Conservation (phyloP, 805 yeast genomes). For the Ogataea siamensis region DNA sequence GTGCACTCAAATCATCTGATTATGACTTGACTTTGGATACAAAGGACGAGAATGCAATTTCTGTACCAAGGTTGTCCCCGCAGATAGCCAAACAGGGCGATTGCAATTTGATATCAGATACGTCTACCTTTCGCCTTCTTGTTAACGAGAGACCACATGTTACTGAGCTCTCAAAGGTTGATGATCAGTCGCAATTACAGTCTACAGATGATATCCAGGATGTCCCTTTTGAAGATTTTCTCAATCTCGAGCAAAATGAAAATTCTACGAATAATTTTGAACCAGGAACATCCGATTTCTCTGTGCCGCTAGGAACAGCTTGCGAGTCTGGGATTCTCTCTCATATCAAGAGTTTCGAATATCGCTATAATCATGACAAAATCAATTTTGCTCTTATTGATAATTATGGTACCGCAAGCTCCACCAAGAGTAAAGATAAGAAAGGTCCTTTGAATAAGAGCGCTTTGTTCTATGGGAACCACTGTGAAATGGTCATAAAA, state of each 20-base stretch:
- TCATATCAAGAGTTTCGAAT: conserved; percentile 23
- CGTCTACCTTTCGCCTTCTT: conserved; percentile 25
- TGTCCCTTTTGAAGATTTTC: conserved; percentile 22
- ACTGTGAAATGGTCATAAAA: conserved; percentile 32
- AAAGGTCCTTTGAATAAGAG: conserved; percentile 32
- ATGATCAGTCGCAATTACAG: not conserved
- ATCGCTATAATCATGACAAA: conserved; percentile 29
- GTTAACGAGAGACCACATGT: conserved; percentile 13
- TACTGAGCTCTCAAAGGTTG: not conserved
- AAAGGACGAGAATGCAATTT: conserved; percentile 1
- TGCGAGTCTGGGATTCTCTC: conserved; percentile 3
- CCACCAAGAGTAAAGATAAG: conserved; percentile 6
- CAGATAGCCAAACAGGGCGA: conserved; percentile 9
- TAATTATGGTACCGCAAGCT: conserved; percentile 7
- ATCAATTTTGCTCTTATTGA: conserved; percentile 30
- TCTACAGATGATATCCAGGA: conserved; percentile 5
- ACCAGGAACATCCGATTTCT: conserved; percentile 1
- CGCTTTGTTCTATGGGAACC: conserved; percentile 33
- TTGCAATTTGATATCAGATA: conserved; percentile 27
- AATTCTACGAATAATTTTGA: not conserved
- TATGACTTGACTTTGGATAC: not conserved
- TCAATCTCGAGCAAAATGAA: conserved; percentile 22
- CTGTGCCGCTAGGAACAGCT: conserved; percentile 5
- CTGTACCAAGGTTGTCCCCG: too few species aligned
- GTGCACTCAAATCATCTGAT: conserved; percentile 4